phyloP scores from a whole-genome alignment of 306 rosid species.

The Castanea mollissima region DNA sequence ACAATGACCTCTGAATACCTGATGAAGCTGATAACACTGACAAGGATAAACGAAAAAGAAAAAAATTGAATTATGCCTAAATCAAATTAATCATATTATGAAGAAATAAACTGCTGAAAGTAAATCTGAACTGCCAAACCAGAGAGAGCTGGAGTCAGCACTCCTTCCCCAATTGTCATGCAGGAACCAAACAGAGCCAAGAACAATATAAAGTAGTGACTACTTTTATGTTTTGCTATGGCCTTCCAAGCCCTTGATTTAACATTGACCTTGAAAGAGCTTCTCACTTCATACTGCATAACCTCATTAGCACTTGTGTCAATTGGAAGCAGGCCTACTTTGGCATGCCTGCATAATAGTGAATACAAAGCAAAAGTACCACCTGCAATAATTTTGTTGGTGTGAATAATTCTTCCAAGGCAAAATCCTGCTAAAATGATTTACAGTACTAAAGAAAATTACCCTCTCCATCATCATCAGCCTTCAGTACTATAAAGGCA shows the following conservation, averaged over 20 bases:
- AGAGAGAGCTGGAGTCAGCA: conserved; percentile 82
- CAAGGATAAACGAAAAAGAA: conserved; percentile 12
- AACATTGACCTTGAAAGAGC: conserved; percentile 31
- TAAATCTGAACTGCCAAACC: conserved; percentile 35
- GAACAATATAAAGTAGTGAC: conserved; percentile 62
- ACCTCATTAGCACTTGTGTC: conserved; percentile 51
- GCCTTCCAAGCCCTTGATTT: conserved; percentile 65
- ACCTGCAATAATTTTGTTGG: conserved; percentile 37
- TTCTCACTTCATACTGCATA: conserved; percentile 36
- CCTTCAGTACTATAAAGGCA: conserved; percentile 57
- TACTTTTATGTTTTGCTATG: conserved; percentile 55
- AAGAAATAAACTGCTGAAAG: neutral
- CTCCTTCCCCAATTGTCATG: conserved; percentile 71
- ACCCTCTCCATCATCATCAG: conserved; percentile 80
- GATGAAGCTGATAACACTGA: conserved; percentile 67
- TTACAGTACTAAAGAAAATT: neutral
- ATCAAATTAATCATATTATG: neutral
- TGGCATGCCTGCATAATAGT: conserved; percentile 78
- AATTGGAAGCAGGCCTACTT: conserved; percentile 70
- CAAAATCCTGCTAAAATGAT: neutral
- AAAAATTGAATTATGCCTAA: neutral
- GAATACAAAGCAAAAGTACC: conserved; percentile 82
- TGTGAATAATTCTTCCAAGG: conserved; percentile 14
- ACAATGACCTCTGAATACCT: conserved; percentile 65
- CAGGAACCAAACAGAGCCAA: conserved; percentile 77